Percentiles rank a stretch among this genome's conserved stretches.
Conservation (phyloP, 208 protist genomes). For the Trypanosoma caninum region DNA sequence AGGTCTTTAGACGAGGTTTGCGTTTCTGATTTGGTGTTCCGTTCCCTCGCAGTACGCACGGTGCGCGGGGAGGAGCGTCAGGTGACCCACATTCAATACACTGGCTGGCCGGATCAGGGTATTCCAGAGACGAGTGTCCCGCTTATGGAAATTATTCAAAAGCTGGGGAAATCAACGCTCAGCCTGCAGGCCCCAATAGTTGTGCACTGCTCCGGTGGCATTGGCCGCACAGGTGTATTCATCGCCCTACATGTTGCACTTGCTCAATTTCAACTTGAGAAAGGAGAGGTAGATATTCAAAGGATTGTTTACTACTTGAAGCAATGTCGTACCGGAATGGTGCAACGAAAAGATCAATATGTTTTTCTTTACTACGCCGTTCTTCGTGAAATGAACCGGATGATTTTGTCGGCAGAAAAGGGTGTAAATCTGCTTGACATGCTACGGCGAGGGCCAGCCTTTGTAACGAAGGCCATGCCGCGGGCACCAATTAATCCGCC, state of each 20-base stretch:
- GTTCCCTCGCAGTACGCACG: constrained; percentile 45
- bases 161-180: constrained; percentile 45
- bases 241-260: constrained; percentile 74
- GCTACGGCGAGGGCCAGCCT: constrained; percentile 1
- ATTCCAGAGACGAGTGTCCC: constrained; percentile 63
- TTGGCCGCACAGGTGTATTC: constrained; percentile 87
- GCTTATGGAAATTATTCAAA: constrained; percentile 78
- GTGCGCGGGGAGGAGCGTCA: constrained; percentile 47
- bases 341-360: constrained; percentile 84
- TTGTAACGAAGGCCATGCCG: neutral
- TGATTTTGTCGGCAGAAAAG: constrained; percentile 62
- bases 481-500: neutral
- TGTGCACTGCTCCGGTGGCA: constrained; percentile 86
- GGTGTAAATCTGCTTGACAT: constrained; percentile 51
- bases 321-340: constrained; percentile 74
- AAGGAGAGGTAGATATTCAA: constrained; percentile 47
- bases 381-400: constrained; percentile 74
- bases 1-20: constrained; percentile 36
- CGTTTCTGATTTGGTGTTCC: constrained; percentile 46
- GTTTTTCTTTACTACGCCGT: constrained; percentile 71
- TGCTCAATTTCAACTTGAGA: constrained; percentile 67
- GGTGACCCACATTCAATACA: constrained; percentile 80
- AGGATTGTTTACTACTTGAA: constrained; percentile 65
- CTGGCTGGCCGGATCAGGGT: constrained; percentile 84
- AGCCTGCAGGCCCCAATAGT: constrained; percentile 58